Base-by-base conservation (phyloP, 345 rosid species). In the Physaria fendleri region DNA sequence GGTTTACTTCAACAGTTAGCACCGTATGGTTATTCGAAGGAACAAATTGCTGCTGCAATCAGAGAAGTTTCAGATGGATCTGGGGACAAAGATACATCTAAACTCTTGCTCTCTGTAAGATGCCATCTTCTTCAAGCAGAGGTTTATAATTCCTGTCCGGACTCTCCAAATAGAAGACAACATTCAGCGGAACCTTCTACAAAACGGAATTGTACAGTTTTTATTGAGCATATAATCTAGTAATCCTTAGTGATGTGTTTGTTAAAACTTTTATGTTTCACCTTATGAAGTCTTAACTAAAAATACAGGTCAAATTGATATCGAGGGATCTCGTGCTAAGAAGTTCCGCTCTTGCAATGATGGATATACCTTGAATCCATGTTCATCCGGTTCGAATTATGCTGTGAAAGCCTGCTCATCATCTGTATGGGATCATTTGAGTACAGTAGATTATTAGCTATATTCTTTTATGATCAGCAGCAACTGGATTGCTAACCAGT, bases 41-140 rank as follows among this genome's bases (percentile, higher is more conserved):
- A 83, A 52, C 79, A 77, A 71, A 82, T 83, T 32, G 66, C 69
- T 54, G 60, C 12, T 56, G 88, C 95, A 43, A 76, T 69, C 61
- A 47, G 49, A 75, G 85, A 84, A 71, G 85, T 81, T 54, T 81
- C 83, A 52, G 76, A 78, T 70, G 73, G 78, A 62, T 77, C 89
- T 23, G 62, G 52, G 47, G 69, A 64, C 60, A 77, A 78, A 72
- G 88, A 81, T 54, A 77, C 78, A 21, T 76, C 87, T 16, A 72
- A 83, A 39, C 74, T 85, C 42, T 82, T 82, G 91, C 83, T 80
- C 21, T 71, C 83, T 2, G 87, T 83, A 25, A 58, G 81, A 65
- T 83, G 88, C 68, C 79, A 45, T 67, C 95, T 88, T 37, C 86
- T 76, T 61, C 88, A 91, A 79, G 77, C 74, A 64, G 75, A 74